Base-by-base conservation (phyloP, 2,329 filamentous ascomycete species). In the Fusarium torulosum region DNA sequence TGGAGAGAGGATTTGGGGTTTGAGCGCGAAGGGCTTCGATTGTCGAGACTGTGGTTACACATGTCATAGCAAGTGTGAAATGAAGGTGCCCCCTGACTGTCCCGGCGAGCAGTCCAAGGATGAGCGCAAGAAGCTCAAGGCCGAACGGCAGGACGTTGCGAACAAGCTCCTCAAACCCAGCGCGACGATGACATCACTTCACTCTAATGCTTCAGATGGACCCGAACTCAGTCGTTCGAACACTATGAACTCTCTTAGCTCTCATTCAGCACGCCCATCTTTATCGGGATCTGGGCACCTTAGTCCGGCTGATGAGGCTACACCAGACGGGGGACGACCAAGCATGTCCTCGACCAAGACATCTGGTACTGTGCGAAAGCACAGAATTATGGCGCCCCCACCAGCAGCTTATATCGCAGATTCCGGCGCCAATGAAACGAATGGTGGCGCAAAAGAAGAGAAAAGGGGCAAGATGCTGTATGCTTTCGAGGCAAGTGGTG, bases 11-110 rank as follows among this genome's bases (percentile, higher is more conserved):
- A 97, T 99, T 77, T 99, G 96, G 96, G 96, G 96, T 1, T 79
- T 99, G 40, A 97, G 93, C 29, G 95, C 96, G 37, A 99, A 99
- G 80, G 96, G 96, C 0, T 96, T 97, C 75, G 94, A 97, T 77
- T 99, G 96, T 75, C 88, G 91, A 71, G 95, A 98, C 78, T 99
- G 96, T 75, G 96, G 96, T 33, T 99, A 97, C 80, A 97, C 94
- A 3, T 99, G 96, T 76, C 96, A 99, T 80, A 96, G 90, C 83
- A 99, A 99, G 81, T 99, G 96, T 78, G 93, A 99, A 82, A 96
- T 99, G 91, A 99, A 98, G 80, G 96, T 98, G 0, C 94, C 96
- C 1, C 92, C 96, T 9, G 93, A 97, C 76, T 99, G 96, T 75
- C 96, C 96, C 0, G 96, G 96, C 49, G 96, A 98, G 75, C 89